Conservation (phyloP, 345 rosid genomes). For the Boechera stricta region DNA sequence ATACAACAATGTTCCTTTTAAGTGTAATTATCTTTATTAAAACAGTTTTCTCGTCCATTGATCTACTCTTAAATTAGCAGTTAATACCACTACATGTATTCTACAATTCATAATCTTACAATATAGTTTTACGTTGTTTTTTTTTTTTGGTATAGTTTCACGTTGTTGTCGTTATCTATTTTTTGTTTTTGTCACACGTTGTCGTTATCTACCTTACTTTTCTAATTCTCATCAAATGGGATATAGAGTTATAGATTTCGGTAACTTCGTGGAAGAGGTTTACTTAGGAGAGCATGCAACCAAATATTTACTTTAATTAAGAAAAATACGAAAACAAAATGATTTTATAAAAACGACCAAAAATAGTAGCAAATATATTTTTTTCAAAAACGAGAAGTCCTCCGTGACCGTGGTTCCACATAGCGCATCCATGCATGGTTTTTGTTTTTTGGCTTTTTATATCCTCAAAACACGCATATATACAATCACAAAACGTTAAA, state of each 20-base stretch:
- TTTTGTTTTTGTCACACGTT: too few relatives aligned
- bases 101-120: too few relatives aligned
- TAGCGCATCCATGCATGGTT: constrained; percentile 9
- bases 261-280: constrained; percentile 15
- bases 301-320: background rate
- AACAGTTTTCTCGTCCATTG: too few relatives aligned
- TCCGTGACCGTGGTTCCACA: background rate
- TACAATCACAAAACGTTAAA: constrained; percentile 4
- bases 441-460: background rate
- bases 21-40: too few relatives aligned
- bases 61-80: too few relatives aligned
- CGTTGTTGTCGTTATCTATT: background rate
- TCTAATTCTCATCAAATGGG: background rate
- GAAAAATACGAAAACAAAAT: background rate
- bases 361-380: background rate
- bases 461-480: background rate
- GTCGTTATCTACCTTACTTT: background rate
- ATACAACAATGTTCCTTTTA: too few relatives aligned
- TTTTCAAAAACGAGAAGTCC: background rate
- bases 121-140: too few relatives aligned
- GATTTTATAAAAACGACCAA: background rate
- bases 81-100: too few relatives aligned
- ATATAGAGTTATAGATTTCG: background rate
- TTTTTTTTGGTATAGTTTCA: too few relatives aligned
- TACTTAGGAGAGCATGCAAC: constrained; percentile 12